Percentiles rank a stretch among this genome's conserved stretches.
phyloP scores from a whole-genome alignment of 2,329 filamentous ascomycete genomes.

The Sarocladiaceae sp. region DNA sequence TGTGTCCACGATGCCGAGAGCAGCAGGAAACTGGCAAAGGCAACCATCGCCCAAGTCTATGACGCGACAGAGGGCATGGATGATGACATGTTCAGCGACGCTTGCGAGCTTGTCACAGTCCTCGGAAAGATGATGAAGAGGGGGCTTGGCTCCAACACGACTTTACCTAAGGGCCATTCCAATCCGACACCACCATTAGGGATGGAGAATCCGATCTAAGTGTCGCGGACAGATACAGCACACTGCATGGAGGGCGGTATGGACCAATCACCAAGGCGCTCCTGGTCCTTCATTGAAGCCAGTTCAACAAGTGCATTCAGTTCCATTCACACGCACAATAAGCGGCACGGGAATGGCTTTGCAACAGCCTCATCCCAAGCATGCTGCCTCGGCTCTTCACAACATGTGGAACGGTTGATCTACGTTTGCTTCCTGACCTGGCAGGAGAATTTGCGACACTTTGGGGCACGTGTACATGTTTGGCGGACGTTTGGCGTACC shows the following conservation, averaged over 20 bases:
- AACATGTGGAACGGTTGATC: too few species aligned
- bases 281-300: too few species aligned
- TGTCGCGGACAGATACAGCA: background rate
- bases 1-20: slow-evolving; percentile 76
- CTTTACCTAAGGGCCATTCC: slow-evolving; percentile 10
- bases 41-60: slow-evolving; percentile 85
- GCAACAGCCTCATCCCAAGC: too few species aligned
- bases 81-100: slow-evolving; percentile 90
- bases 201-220: slow-evolving; percentile 39
- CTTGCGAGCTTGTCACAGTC: slow-evolving; percentile 78
- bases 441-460: too few species aligned
- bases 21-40: slow-evolving; percentile 70
- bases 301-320: too few species aligned
- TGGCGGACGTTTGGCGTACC: too few species aligned
- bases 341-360: too few species aligned
- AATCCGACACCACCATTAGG: slow-evolving; percentile 22
- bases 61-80: slow-evolving; percentile 88
- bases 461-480: too few species aligned
- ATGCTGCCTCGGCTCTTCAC: too few species aligned
- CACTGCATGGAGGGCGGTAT: background rate
- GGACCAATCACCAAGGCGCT: too few species aligned
- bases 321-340: too few species aligned
- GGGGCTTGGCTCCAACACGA: slow-evolving; percentile 41
- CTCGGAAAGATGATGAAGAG: slow-evolving; percentile 85
- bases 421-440: too few species aligned